Conservation (phyloP, 108 stramenopile species). For the Cyclotella atomus region DNA sequence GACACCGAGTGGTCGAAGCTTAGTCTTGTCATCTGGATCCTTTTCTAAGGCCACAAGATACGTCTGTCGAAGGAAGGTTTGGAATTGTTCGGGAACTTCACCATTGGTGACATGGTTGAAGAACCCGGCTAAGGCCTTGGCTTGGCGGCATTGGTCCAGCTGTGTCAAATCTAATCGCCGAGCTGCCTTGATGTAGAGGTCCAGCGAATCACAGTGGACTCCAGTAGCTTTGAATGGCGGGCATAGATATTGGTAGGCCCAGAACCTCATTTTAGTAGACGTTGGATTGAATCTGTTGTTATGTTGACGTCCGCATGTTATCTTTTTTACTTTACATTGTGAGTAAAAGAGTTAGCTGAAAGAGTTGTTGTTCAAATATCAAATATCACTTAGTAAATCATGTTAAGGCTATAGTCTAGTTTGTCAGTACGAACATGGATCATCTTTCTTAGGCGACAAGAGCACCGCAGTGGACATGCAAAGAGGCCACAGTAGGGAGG, state of each 20-base stretch:
- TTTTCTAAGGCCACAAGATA: slow-evolving; percentile 1
- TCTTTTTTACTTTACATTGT: too few relatives aligned
- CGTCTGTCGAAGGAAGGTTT: neutral
- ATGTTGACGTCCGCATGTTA: too few relatives aligned
- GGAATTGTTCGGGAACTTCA: neutral
- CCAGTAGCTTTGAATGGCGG: neutral
- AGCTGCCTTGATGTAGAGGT: neutral
- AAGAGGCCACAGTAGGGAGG: too few relatives aligned
- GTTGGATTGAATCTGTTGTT: too few relatives aligned
- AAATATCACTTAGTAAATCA: too few relatives aligned
- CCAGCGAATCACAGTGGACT: neutral
- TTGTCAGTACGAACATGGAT: too few relatives aligned
- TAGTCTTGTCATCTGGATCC: neutral
- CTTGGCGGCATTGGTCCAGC: neutral
- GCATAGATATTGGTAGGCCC: neutral
- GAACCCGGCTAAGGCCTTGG: neutral
- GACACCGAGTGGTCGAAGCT: neutral
- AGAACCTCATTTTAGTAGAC: too few relatives aligned
- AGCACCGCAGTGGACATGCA: too few relatives aligned
- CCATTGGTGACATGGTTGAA: neutral
- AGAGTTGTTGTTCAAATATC: too few relatives aligned
- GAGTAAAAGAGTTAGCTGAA: too few relatives aligned
- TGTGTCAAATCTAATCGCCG: neutral
- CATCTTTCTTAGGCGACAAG: too few relatives aligned
- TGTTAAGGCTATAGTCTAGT: too few relatives aligned